These are phyloP conservation scores for Ogataea kodamae DNA, from an alignment of 805 yeast species.

Conservation along the genomic window DNA sequence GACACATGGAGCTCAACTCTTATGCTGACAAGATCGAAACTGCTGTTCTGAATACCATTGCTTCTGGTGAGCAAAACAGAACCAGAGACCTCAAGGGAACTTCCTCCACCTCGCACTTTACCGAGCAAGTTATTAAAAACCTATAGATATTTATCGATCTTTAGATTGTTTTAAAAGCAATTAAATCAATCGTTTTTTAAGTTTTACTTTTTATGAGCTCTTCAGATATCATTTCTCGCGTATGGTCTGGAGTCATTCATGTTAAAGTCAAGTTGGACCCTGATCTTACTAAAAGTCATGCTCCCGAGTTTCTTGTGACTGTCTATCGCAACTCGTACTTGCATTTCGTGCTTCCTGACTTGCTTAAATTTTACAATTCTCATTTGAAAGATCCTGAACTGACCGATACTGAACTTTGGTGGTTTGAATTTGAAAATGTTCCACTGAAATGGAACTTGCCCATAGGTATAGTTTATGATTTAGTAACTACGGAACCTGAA, in stretches of 20 bases:
- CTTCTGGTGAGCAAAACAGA: conserved; percentile 93
- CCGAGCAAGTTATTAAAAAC: conserved; percentile 83
- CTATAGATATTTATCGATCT: conserved; percentile 29
- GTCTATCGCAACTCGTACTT: conserved; percentile 50
- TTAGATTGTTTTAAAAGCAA: conserved; percentile 1
- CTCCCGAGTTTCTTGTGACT: conserved; percentile 20
- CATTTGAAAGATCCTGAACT: conserved; percentile 24
- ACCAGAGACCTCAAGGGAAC: conserved; percentile 95
- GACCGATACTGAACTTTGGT: conserved; percentile 35
- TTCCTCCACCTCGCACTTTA: conserved; percentile 84
- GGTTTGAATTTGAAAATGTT: conserved; percentile 65
- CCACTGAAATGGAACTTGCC: conserved; percentile 80
- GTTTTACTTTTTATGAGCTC: conserved; percentile 14
- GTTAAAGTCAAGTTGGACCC: conserved; percentile 33
- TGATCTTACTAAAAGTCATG: conserved; percentile 21
- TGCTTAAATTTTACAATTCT: conserved; percentile 39
- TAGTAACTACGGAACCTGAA: conserved; percentile 12
- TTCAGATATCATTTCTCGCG: conserved; percentile 31
- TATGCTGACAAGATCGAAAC: conserved; percentile 82
- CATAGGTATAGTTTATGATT: conserved; percentile 62
- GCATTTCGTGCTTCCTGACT: conserved; percentile 38
- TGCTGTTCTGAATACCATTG: conserved; percentile 86
- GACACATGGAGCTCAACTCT: conserved; percentile 88
- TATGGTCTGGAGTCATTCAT: conserved; percentile 57
- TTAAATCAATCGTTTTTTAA: too few relatives aligned